Base-by-base conservation (phyloP, 2,329 filamentous ascomycete species). In the Rugonectria rugulosa region DNA sequence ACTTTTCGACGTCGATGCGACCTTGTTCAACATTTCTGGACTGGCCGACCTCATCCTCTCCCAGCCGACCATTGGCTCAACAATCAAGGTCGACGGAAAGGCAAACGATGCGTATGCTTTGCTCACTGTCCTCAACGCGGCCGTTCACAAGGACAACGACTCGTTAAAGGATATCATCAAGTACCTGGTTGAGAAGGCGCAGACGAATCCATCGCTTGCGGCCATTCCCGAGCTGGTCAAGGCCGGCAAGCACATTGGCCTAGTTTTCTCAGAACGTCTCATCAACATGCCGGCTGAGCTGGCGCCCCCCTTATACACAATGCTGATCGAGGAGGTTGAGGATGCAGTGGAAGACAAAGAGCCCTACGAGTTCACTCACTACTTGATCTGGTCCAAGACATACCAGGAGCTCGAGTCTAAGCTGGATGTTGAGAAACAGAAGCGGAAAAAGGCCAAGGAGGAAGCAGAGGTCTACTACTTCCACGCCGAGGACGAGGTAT, bases 261-360 rank as follows among this genome's bases (percentile, higher is more conserved):
- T 99, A 14, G 84, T 99, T 23, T 81, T 99, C n/a, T 91, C 92
- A 3, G 95, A 99, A 75, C 87, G 94, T 19, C 81, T 98, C 67
- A 92, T 99, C 79, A 99, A 99, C 78, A 93, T 97, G 81, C 95
- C 95, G n/a, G 81, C 91, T 14, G 91, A 98, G 75, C 88, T 97
- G 60, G 87, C 92, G 12, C 94, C 95, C 24, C 94, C 95, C 4
- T 90, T 98, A 86, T 98, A 97, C 82, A 87, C 83, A 45, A 97
- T 97, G 92, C 84, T 99, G 45, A 79, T 91, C 43, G 92, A 98
- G 70, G 95, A 99, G 81, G 88, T 99, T 45, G 82, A 89, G 68
- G 93, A 89, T 70, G 95, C 95, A 1, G 79, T 97, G 3, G 88
- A 96, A 71, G 92, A 97, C 71, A 89, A 90, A 70, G 92, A 98